Conservation (phyloP, 768 basidiomycete genomes). For the Auricularia cornea region DNA sequence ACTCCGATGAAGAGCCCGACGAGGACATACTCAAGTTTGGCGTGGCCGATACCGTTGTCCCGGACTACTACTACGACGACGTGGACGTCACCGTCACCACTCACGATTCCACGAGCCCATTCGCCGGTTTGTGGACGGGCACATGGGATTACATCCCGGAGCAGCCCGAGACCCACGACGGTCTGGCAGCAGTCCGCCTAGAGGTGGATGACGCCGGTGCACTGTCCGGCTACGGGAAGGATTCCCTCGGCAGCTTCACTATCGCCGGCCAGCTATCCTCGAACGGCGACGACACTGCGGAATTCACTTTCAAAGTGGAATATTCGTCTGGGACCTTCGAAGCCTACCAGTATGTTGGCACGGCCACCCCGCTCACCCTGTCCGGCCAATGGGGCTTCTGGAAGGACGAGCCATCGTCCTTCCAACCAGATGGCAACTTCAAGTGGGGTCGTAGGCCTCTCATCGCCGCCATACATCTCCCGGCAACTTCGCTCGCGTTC, state of each 20-base stretch:
- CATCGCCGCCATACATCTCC: slow-evolving; percentile 1
- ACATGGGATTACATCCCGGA: too few species aligned
- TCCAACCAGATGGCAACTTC: background rate
- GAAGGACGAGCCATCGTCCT: background rate
- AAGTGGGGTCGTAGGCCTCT: background rate
- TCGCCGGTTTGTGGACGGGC: too few species aligned
- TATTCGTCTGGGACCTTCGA: too few species aligned
- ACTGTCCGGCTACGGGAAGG: background rate
- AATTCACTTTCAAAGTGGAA: too few species aligned
- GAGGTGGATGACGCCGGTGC: too few species aligned
- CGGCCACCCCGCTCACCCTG: background rate
- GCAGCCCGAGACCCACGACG: too few species aligned
- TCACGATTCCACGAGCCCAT: too few species aligned
- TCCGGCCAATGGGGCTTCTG: background rate
- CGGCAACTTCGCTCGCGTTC: slow-evolving; percentile 16
- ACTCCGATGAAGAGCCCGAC: background rate
- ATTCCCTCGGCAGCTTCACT: background rate
- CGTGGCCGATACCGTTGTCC: background rate
- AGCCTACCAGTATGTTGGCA: background rate
- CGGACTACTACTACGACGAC: too few species aligned
- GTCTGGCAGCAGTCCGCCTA: too few species aligned
- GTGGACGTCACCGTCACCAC: too few species aligned
- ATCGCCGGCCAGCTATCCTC: background rate
- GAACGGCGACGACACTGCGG: too few species aligned
- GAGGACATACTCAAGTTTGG: background rate